Percentiles rank a stretch among this genome's conserved stretches.
These are phyloP conservation scores for Staphylotrichum longicolle DNA, from an alignment of 495 filamentous ascomycete genomes.

Conservation along the genomic window DNA sequence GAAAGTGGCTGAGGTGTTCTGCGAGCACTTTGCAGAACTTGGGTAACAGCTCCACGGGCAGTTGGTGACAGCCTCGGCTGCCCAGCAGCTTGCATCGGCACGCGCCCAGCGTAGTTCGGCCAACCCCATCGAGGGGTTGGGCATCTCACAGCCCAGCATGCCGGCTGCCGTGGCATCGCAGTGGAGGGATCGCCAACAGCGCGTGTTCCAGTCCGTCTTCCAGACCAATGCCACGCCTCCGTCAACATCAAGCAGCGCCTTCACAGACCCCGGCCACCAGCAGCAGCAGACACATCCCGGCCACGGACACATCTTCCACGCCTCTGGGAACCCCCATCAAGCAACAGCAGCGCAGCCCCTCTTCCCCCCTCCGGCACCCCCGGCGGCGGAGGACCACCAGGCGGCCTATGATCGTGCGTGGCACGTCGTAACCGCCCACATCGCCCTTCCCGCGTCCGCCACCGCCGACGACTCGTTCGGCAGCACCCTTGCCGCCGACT, in stretches of 20 bases:
- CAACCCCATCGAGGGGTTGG: too few species aligned
- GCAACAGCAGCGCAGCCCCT: constrained; percentile 22
- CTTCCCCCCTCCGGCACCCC: constrained; percentile 22
- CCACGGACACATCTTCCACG: constrained; percentile 13
- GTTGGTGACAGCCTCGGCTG: background rate
- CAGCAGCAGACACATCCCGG: constrained; percentile 4
- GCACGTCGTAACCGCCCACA: constrained; percentile 62
- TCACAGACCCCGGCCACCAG: constrained; percentile 21
- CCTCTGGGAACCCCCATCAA: constrained; percentile 12
- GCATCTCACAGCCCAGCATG: constrained; percentile 17
- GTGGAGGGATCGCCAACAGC: constrained; percentile 43
- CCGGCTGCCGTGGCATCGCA: constrained; percentile 34
- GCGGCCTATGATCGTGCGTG: constrained; percentile 65
- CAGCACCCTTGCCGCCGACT: constrained; percentile 39
- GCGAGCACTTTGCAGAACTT: too few species aligned
- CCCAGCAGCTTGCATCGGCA: background rate
- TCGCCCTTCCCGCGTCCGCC: constrained; percentile 54
- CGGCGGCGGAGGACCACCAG: constrained; percentile 45
- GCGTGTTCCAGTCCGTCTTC: constrained; percentile 55
- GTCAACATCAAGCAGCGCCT: constrained; percentile 38
- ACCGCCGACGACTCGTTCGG: constrained; percentile 45
- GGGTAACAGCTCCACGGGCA: background rate
- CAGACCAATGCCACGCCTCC: constrained; percentile 46
- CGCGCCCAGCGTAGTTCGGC: background rate
- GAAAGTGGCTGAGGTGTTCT: background rate